phyloP scores from a whole-genome alignment of 768 basidiomycete species.

The Lenzites betulinus region DNA sequence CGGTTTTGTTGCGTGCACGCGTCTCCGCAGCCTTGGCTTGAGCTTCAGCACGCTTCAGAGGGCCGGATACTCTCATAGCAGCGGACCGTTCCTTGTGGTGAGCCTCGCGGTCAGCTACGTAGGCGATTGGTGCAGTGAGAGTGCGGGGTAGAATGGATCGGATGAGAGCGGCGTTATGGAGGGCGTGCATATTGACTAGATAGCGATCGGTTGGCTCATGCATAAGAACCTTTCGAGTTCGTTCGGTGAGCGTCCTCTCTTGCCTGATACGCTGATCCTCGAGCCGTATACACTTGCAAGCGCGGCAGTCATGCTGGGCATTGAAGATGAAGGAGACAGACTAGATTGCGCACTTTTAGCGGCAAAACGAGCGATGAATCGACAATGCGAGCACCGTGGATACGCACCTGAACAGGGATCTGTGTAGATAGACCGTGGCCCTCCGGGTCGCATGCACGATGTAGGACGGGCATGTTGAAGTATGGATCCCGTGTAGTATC shows the following conservation, averaged over 20 bases:
- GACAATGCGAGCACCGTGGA: too few species aligned
- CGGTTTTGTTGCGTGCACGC: background rate
- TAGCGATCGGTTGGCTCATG: slow-evolving; percentile 24
- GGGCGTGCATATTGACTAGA: slow-evolving; percentile 33
- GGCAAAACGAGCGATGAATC: background rate
- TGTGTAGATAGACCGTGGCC: background rate
- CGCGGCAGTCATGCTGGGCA: slow-evolving; percentile 30
- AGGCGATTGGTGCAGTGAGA: slow-evolving; percentile 23
- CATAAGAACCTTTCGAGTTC: slow-evolving; percentile 16
- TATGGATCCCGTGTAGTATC: background rate
- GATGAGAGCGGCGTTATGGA: slow-evolving; percentile 36
- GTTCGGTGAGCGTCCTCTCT: slow-evolving; percentile 23
- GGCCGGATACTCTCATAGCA: background rate
- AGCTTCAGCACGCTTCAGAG: background rate
- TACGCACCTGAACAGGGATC: background rate
- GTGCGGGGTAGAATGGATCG: slow-evolving; percentile 23
- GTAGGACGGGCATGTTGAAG: slow-evolving; percentile 9
- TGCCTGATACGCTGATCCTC: slow-evolving; percentile 19
- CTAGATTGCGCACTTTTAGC: slow-evolving; percentile 1
- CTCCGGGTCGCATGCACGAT: background rate
- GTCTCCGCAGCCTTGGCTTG: slow-evolving; percentile 1
- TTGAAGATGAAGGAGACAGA: slow-evolving; percentile 26
- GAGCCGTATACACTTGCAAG: slow-evolving; percentile 15
- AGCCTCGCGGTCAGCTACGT: slow-evolving; percentile 16
- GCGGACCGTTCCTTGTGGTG: slow-evolving; percentile 5